These are phyloP conservation scores for Rosa persica DNA, from an alignment of 306 rosid genomes.

Conservation along the genomic window DNA sequence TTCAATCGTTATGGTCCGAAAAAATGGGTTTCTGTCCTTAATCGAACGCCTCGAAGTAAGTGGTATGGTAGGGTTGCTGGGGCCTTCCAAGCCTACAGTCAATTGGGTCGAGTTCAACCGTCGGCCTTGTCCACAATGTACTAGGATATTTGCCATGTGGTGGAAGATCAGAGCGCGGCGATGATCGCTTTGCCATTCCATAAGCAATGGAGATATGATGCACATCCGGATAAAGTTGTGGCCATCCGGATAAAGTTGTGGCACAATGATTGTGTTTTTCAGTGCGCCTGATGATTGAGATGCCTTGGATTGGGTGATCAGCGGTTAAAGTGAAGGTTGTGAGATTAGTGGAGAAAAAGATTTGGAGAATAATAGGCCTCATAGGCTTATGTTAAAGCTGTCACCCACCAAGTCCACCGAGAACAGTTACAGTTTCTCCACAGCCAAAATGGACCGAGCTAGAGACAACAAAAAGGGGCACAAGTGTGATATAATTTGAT, in stretches of 20 bases:
- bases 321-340: slow-evolving; percentile 38
- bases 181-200: slow-evolving; percentile 77
- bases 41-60: slow-evolving; percentile 30
- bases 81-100: slow-evolving; percentile 61
- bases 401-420: slow-evolving; percentile 30
- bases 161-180: slow-evolving; percentile 62
- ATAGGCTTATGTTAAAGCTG: slow-evolving; percentile 31
- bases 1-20: slow-evolving; percentile 63
- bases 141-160: slow-evolving; percentile 73
- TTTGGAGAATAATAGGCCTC: background rate
- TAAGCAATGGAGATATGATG: slow-evolving; percentile 46
- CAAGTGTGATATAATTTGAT: background rate
- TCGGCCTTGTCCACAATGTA: slow-evolving; percentile 77
- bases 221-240: background rate
- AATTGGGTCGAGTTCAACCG: slow-evolving; percentile 66
- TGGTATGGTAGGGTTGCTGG: slow-evolving; percentile 48
- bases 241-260: slow-evolving; percentile 44
- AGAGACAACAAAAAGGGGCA: too few relatives aligned
- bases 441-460: slow-evolving; percentile 43
- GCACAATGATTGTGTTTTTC: slow-evolving; percentile 62
- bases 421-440: slow-evolving; percentile 50
- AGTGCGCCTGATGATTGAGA: slow-evolving; percentile 90
- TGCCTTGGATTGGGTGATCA: slow-evolving; percentile 58
- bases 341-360: slow-evolving; percentile 45
- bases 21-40: slow-evolving; percentile 72